Evolutionary conservation across 2,329 filamentous ascomycete species (phyloP), one percentile per base, ranked within the genome.

Genomic region (Colletotrichum simmondsii): DNA sequence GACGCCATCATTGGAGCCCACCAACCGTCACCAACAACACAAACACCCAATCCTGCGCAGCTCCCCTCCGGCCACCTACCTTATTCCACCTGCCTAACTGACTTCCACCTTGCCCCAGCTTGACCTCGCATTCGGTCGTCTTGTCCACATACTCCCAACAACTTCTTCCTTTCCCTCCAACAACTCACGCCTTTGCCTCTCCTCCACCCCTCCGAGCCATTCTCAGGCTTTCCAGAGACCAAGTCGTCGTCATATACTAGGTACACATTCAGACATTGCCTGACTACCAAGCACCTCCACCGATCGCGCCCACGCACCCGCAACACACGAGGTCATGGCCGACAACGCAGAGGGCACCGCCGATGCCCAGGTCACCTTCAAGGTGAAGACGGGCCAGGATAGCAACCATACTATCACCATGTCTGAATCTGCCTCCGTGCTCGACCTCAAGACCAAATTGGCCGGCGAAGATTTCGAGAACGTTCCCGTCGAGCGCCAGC

Each of bases 381-480:
- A 95, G 86, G 92, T 99, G 84, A 99, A 98, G 87, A 94, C 94
- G n/a, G 95, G 95, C n/a, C 93, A 92, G 78, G 95, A 98, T 81
- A 92, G 90, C 81, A 95, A 93, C 83, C 95, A 95, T 80, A 92
- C 90, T 65, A 87, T 99, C 81, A 97, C 95, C 69, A 92, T 98
- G 80, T 84, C 93, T 71, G 89, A 93, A 76, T 90, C 91, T 46
- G 94, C 93, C 61, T 93, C 93, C 8, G 93, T 98, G 56, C 88
- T 90, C 70, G 95, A 98, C 74, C 90, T 99, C 78, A 99, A 99
- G 89, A 90, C 89, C 75, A 98, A 96, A 87, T 92, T 99, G 52
- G 91, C 95, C 5, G 89, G 90, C 37, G 85, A 91, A 71, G 95
- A 97, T 78, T 94, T 92, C 80, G 96, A 97, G 82, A 93, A 97